Percentiles rank a stretch among this genome's conserved stretches.
Conservation (phyloP, 805 yeast species). For the Ogataea pilisensis region DNA sequence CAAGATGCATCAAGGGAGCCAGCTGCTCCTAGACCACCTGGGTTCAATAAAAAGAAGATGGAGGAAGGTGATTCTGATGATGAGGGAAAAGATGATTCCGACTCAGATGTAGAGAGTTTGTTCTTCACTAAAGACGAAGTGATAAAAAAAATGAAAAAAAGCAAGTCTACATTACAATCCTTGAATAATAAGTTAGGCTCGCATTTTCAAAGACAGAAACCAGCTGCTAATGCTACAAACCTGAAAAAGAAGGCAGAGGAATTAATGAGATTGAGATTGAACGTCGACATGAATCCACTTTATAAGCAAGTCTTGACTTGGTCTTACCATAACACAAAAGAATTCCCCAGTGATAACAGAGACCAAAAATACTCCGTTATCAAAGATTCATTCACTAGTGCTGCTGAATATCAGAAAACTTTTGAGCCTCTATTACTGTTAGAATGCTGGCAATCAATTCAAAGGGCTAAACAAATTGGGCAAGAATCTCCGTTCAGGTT, state of each 20-base stretch:
- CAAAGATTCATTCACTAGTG: slow-evolving; percentile 50
- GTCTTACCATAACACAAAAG: slow-evolving; percentile 59
- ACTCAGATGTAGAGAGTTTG: slow-evolving; percentile 36
- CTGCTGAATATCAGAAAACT: slow-evolving; percentile 60
- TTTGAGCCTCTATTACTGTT: slow-evolving; percentile 79
- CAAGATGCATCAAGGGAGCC: slow-evolving; percentile 30
- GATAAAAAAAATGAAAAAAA: slow-evolving; percentile 24
- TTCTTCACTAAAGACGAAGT: slow-evolving; percentile 37
- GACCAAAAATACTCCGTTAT: slow-evolving; percentile 40
- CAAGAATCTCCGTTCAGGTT: slow-evolving; percentile 61
- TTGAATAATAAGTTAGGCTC: slow-evolving; percentile 20
- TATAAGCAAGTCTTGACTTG: slow-evolving; percentile 68
- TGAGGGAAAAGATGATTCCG: slow-evolving; percentile 26
- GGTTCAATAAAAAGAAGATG: slow-evolving; percentile 36
- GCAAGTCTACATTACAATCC: slow-evolving; percentile 25
- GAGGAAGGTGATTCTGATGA: slow-evolving; percentile 12
- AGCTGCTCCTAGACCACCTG: slow-evolving; percentile 51
- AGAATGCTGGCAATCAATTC: slow-evolving; percentile 93
- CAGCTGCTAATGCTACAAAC: slow-evolving; percentile 32
- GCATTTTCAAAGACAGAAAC: slow-evolving; percentile 6
- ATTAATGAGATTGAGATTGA: slow-evolving; percentile 71
- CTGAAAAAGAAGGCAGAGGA: slow-evolving; percentile 59
- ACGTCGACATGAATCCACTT: slow-evolving; percentile 73
- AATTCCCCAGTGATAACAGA: slow-evolving; percentile 53
- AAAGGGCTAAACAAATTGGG: slow-evolving; percentile 60